These are phyloP conservation scores for Lentinula guzmanii DNA, from an alignment of 768 basidiomycete species.

Conservation along the genomic window DNA sequence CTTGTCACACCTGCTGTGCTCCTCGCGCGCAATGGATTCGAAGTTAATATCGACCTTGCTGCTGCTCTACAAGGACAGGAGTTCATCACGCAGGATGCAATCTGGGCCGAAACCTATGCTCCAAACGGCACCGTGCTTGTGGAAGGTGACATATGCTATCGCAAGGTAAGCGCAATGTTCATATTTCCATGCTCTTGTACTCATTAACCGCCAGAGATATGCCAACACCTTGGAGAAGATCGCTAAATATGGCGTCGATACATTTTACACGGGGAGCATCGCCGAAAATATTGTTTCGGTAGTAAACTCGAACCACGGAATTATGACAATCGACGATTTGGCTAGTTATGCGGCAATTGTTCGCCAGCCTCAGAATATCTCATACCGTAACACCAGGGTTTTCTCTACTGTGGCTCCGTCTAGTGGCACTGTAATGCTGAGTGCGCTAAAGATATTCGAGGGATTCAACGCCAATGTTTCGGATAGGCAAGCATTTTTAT, in stretches of 20 bases:
- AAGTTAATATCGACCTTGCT: constrained; percentile 14
- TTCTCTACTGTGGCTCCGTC: constrained; percentile 33
- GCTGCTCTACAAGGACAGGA: constrained; percentile 2
- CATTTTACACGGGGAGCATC: constrained; percentile 15
- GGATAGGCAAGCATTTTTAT: not conserved
- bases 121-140: constrained; percentile 17
- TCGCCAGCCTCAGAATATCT: constrained; percentile 19
- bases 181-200: no score
- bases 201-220: constrained; percentile 10
- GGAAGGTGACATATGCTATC: constrained; percentile 15
- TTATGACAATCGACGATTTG: constrained; percentile 12
- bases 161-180: constrained; percentile 8
- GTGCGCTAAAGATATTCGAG: constrained; percentile 28
- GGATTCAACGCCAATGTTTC: constrained; percentile 19
- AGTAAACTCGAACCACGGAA: constrained; percentile 10
- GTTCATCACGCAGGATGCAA: constrained; percentile 12
- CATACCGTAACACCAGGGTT: constrained; percentile 19
- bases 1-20: constrained; percentile 36
- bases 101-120: constrained; percentile 21
- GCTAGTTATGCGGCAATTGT: constrained; percentile 14
- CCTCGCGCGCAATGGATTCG: constrained; percentile 24
- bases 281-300: constrained; percentile 11
- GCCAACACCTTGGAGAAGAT: constrained; percentile 17
- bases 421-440: constrained; percentile 26
- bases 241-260: constrained; percentile 14